phyloP scores from a whole-genome alignment of 108 stramenopile species.

The Cyclotella atomus region DNA sequence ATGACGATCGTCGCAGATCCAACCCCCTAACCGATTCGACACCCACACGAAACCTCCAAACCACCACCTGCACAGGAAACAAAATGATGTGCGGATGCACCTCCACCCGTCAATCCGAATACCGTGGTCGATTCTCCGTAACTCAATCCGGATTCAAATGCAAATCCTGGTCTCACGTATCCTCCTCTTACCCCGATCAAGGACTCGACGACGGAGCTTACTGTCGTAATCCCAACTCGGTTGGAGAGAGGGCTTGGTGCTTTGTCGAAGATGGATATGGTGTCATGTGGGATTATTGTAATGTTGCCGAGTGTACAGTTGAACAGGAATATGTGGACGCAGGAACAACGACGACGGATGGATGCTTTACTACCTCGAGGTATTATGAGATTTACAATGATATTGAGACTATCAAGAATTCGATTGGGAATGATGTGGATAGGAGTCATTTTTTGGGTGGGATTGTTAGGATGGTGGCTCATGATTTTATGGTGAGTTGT shows the following conservation, averaged over 20 bases:
- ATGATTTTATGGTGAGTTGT: slow-evolving; percentile 58
- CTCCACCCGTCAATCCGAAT: slow-evolving; percentile 21
- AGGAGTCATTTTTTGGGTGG: slow-evolving; percentile 34
- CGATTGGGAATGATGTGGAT: slow-evolving; percentile 26
- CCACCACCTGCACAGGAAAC: slow-evolving; percentile 6
- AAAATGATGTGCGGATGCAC: slow-evolving; percentile 28
- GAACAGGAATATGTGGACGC: background rate
- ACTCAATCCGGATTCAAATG: slow-evolving; percentile 21
- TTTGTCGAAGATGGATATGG: slow-evolving; percentile 21
- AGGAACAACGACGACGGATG: background rate
- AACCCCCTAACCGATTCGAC: background rate
- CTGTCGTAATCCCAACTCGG: slow-evolving; percentile 35
- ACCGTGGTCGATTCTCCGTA: slow-evolving; percentile 12
- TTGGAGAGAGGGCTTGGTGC: slow-evolving; percentile 26
- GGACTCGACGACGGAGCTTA: slow-evolving; percentile 30
- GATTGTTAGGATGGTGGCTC: slow-evolving; percentile 37
- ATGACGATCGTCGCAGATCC: background rate
- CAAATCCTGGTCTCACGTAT: slow-evolving; percentile 23
- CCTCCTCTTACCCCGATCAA: slow-evolving; percentile 18
- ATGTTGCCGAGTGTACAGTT: slow-evolving; percentile 15
- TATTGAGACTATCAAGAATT: slow-evolving; percentile 12
- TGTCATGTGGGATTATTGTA: slow-evolving; percentile 33
- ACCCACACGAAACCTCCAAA: background rate
- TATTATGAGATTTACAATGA: slow-evolving; percentile 38
- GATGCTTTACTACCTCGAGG: slow-evolving; percentile 18